Evolutionary conservation across 345 rosid species (phyloP), one percentile per base, ranked within the genome.

Genomic region (Arabidopsis thaliana): DNA sequence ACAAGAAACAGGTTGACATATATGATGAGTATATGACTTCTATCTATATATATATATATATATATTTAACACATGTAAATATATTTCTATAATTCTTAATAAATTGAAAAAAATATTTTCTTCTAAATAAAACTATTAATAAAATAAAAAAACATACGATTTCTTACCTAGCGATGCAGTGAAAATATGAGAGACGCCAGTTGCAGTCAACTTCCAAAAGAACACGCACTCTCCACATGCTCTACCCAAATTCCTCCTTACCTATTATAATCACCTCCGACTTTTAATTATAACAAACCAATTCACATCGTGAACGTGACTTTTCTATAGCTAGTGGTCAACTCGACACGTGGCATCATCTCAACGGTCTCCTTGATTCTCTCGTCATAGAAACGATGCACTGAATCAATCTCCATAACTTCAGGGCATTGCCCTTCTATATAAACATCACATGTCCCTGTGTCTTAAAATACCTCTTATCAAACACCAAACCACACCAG

Each of bases 211-310:
- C 80, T 56, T 55, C 67, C 72, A 7, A 9, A 58, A 50, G 23
- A 65, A 59, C 77, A 72, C 81, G 77, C 81, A 72, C 77, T 72
- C 69, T 44, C 73, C 78, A 72, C 81, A 78, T 78, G 78, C 69
- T 36, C 58, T 51, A 78, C 77, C 73, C 33, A 51, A 72, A 71
- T 50, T 12, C 36, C 40, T 38, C 42, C 51, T 40, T 13, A 59
- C 60, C 7, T 32, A 24, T 33, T n/a, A 45, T 16, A 55, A 23
- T 33, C 48, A 73, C 9, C 52, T 38, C 20, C 52, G 45, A 74
- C 59, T 3, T 67, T 67, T 38, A 25, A 13, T 72, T 33, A 24
- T 22, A 50, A 40, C 56, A 40, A 37, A 40, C 28, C 32, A 2
- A 25, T 64, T 64, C 62, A 70, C 72, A 78, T 72, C 69, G 48